These are phyloP conservation scores for Pistacia vera DNA, from an alignment of 345 rosid species.

Conservation along the genomic window DNA sequence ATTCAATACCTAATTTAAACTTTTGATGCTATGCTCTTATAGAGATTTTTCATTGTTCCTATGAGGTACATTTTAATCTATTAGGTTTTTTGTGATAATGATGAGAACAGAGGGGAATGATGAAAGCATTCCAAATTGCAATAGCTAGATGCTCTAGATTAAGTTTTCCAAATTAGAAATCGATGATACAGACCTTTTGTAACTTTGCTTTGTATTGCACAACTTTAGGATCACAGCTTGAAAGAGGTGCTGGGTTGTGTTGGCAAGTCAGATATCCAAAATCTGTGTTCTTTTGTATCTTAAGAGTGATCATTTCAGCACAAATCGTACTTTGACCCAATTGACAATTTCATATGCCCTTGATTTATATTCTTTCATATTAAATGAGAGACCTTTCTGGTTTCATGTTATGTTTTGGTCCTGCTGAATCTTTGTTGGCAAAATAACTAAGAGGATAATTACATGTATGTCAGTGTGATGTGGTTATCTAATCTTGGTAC, in stretches of 20 bases:
- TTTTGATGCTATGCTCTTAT: neutral
- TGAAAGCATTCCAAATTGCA: no score
- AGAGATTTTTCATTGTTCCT: neutral
- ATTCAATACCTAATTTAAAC: neutral
- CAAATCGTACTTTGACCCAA: neutral
- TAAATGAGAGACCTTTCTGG: neutral
- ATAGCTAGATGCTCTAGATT: no score
- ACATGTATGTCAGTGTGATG: neutral
- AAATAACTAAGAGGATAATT: neutral
- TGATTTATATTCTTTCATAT: neutral
- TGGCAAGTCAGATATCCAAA: neutral
- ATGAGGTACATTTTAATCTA: neutral
- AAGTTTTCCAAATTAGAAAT: neutral
- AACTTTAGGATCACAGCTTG: neutral
- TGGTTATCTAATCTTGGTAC: constrained; percentile 2
- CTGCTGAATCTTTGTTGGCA: neutral
- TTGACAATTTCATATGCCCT: neutral
- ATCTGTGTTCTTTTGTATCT: neutral
- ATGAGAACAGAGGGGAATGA: no score
- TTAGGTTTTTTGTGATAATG: neutral
- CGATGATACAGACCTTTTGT: neutral
- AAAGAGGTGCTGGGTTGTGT: neutral
- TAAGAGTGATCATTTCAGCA: neutral
- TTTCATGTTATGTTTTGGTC: neutral
- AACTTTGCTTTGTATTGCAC: neutral